Evolutionary conservation across 495 filamentous ascomycete species (phyloP), one percentile per base, ranked within the genome.

Genomic region (Rostrohypoxylon terebratum): DNA sequence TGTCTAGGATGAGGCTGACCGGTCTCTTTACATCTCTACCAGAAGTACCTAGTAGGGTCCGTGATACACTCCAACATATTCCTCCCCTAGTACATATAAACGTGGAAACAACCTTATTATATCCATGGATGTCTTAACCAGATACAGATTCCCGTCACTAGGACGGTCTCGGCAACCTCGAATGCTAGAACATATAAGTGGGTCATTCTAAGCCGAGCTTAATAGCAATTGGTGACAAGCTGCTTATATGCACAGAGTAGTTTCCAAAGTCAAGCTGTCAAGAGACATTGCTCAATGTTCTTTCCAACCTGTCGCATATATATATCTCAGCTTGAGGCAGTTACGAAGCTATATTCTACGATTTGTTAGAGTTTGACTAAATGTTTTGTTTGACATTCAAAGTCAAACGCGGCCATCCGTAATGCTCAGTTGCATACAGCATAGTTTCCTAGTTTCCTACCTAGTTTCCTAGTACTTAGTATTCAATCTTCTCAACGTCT

Each of bases 321-420:
- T 28, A 5, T 5, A 28, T 28, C n/a, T 45, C 25, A 21, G 14
- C 34, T 59, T 40, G 36, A 48, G 54, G 74, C 40, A 76, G 51
- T 51, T 67, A 33, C 67, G 47, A 69, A 42, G 44, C 21, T 34
- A 11, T 44, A 42, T 10, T 67, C 14, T 16, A 53, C 23, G 14
- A 38, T 48, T 20, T 36, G 42, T 50, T 59, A 23, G 34, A 31
- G 44, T 55, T 14, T 33, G 33, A 8, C 34, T 16, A 21, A 64
- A 54, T 18, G 28, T 28, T 28, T 33, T 55, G 21, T 58, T 14
- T 16, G 20, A 51, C 13, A 9, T 18, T 63, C 18, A 18, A 40
- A 48, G 23, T 59, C 18, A 28, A 13, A 59, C 54, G 48, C 23
- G 44, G 36, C 34, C 55, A 60, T 42, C 53, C 63, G 36, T 28